These are phyloP conservation scores for Fonticula alba DNA, from an alignment of 78 protist genomes.

Conservation along the genomic window DNA sequence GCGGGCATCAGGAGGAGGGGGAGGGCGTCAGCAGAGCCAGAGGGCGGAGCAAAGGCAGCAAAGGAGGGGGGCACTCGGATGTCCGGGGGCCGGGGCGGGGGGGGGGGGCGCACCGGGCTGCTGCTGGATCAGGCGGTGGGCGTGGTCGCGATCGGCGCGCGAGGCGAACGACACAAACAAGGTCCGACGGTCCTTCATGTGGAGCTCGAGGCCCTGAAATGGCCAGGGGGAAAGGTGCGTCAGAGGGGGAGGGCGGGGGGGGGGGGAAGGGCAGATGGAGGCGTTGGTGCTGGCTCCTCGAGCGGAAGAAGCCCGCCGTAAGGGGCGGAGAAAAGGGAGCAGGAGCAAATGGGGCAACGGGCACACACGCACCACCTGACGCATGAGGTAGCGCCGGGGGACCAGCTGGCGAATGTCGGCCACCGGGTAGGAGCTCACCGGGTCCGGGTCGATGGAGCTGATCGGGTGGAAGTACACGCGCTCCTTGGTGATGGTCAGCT, in stretches of 20 bases:
- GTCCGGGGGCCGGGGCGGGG: no score
- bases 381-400: slow-evolving; percentile 31
- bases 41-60: neutral
- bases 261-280: no score
- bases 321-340: slow-evolving; percentile 17
- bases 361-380: slow-evolving; percentile 32
- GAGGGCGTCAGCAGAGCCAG: slow-evolving; percentile 6
- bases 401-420: slow-evolving; percentile 11
- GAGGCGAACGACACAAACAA: slow-evolving; percentile 1
- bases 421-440: slow-evolving; percentile 29
- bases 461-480: slow-evolving; percentile 60
- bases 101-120: slow-evolving; percentile 1
- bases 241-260: no score
- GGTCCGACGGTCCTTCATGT: neutral
- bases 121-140: neutral
- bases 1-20: slow-evolving; percentile 4
- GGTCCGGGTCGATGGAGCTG: slow-evolving; percentile 31
- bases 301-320: neutral
- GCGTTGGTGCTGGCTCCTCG: neutral
- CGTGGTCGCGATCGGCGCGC: slow-evolving; percentile 4
- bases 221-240: no score
- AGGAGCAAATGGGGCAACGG: slow-evolving; percentile 7
- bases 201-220: slow-evolving; percentile 8
- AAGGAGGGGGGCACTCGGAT: no score
- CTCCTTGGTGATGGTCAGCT: slow-evolving; percentile 34